Evolutionary conservation across 805 yeast species (phyloP).

Genomic region (Hanseniaspora vineae): DNA sequence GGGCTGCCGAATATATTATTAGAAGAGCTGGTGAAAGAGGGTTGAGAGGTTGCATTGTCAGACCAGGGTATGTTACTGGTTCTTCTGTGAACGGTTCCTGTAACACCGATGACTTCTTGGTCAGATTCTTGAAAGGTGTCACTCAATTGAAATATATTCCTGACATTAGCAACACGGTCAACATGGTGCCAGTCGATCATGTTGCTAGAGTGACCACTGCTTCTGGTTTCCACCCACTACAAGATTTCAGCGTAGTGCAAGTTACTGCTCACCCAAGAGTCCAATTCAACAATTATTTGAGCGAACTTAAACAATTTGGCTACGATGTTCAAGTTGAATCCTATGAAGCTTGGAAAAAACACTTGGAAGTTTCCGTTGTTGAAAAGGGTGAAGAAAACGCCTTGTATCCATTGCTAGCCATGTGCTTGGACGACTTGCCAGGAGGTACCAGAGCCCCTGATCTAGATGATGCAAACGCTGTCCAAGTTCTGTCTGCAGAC

Average conservation of each 20-base stretch:
- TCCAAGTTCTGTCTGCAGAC: conserved; percentile 52
- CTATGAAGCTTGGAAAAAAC: conserved; percentile 68
- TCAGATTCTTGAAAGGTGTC: conserved; percentile 91
- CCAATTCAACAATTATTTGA: conserved; percentile 61
- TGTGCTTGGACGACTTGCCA: conserved; percentile 87
- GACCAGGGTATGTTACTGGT: conserved; percentile 97
- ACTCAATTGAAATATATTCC: conserved; percentile 80
- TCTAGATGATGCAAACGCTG: conserved; percentile 77
- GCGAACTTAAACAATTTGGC: conserved; percentile 55
- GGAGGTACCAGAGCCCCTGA: conserved; percentile 91
- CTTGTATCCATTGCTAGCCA: conserved; percentile 82
- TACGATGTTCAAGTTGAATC: conserved; percentile 49
- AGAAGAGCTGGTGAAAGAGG: conserved; percentile 85
- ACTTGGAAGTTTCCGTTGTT: conserved; percentile 65
- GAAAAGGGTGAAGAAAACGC: conserved; percentile 72
- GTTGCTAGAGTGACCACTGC: conserved; percentile 88
- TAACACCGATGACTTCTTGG: conserved; percentile 91
- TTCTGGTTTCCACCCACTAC: conserved; percentile 56
- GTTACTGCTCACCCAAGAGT: conserved; percentile 97
- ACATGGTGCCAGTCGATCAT: conserved; percentile 97
- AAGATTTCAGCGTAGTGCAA: conserved; percentile 61
- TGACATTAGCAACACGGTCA: conserved; percentile 73
- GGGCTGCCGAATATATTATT: conserved; percentile 90
- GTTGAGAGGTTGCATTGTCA: conserved; percentile 71
- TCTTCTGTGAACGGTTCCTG: conserved; percentile 72